Evolutionary conservation across 169 alveolate genomes (phyloP), one percentile per base, ranked within the genome.

Genomic region (Plasmodium berghei): DNA sequence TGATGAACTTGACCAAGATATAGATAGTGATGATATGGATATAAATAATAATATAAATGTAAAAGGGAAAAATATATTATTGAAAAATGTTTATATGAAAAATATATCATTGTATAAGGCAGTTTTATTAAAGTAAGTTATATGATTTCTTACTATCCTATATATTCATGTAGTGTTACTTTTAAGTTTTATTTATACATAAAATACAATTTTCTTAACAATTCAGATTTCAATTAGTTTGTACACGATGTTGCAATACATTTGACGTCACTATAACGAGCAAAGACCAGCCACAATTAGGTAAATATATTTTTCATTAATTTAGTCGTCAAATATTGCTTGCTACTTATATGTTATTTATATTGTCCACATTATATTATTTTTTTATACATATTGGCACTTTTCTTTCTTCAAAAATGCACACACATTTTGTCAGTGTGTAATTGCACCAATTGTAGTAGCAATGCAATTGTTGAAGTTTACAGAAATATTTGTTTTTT

Each of bases 21-120:
- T 77, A 48, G 89, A 77, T 45, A 77, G 89, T 46, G 89, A 77
- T 56, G 89, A 77, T 42, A 77, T 77, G 89, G 66, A 64, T 42
- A 77, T 77, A 40, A 77, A 77, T 56, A 77, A 77, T 24, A 77
- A 77, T 24, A 56, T 55, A 18, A 77, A 77, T 58, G 66, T 77
- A 26, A 77, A 67, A 59, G 89, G 89, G 59, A 63, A 77, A 46
- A 77, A 69, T 34, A 55, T 77, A 9, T n/a, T 64, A 9, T 58
- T 77, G 20, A 34, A 45, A n/a, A 77, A 63, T 69, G 73, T 52
- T 24, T 75, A 49, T n/a, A 28, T 77, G 26, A 77, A 77, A 49
- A 77, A 77, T 49, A 77, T 77, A 63, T 77, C 89, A 4, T 49
- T 77, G 24, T 77, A 77, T 45, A 77, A 77, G 58, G 75, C 89